Conservation (phyloP, 2,329 filamentous ascomycete genomes). For the Lasiodiplodia sp. region DNA sequence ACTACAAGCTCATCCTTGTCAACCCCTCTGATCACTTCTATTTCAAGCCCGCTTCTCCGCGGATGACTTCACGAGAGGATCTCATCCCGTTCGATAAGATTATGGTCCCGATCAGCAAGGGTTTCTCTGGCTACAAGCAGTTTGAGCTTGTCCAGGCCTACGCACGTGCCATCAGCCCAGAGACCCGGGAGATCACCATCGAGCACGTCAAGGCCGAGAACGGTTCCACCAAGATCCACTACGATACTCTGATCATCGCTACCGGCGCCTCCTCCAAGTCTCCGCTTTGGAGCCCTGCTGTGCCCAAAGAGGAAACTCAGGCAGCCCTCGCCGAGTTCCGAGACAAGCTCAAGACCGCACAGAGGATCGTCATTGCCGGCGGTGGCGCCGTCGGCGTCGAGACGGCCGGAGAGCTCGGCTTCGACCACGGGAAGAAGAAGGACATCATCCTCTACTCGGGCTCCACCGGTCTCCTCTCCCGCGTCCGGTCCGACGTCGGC, state of each 20-base stretch:
- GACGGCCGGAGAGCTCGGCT: constrained; percentile 46
- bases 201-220: constrained; percentile 1
- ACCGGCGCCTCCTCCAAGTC: constrained; percentile 44
- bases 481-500: constrained; percentile 32
- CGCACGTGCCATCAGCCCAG: constrained; percentile 39
- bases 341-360: constrained; percentile 36
- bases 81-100: constrained; percentile 39
- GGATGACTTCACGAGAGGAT: constrained; percentile 40
- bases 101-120: constrained; percentile 42
- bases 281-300: constrained; percentile 44
- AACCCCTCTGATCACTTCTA: constrained; percentile 47
- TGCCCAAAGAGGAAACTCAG: constrained; percentile 43
- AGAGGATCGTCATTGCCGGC: constrained; percentile 44
- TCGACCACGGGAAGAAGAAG: constrained; percentile 27
- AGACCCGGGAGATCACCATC: constrained; percentile 28
- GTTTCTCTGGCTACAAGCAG: constrained; percentile 41
- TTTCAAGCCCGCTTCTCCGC: constrained; percentile 49
- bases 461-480: constrained; percentile 36
- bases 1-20: constrained; percentile 44
- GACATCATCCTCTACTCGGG: constrained; percentile 44
- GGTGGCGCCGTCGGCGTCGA: constrained; percentile 47
- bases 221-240: constrained; percentile 32
- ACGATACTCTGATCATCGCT: constrained; percentile 45
- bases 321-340: constrained; percentile 41
- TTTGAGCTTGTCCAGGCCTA: constrained; percentile 44